These are phyloP conservation scores for Leccinum subtestaceum DNA, from an alignment of 768 basidiomycete genomes.

Conservation along the genomic window DNA sequence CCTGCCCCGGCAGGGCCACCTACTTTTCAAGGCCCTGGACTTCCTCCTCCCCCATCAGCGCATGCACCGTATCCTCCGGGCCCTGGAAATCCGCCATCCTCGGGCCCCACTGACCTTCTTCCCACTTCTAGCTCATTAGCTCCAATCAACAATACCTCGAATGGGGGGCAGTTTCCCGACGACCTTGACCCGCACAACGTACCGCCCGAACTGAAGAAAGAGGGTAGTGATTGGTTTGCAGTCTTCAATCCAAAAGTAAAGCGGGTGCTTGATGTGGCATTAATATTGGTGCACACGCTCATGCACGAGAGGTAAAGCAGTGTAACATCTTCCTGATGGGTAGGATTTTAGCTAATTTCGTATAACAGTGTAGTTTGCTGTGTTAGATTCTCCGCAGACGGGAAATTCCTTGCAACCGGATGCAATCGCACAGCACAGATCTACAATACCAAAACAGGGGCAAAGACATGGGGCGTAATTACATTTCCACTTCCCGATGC, in stretches of 20 bases:
- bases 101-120: conserved; percentile 25
- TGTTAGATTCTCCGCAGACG: conserved; percentile 92
- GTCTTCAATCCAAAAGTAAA: conserved; percentile 83
- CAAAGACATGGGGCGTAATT: conserved; percentile 70
- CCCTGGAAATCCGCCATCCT: conserved; percentile 32
- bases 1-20: conserved; percentile 29
- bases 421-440: conserved; percentile 96
- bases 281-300: conserved; percentile 70
- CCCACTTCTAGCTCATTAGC: conserved; percentile 26
- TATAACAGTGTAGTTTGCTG: conserved; percentile 73
- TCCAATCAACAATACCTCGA: conserved; percentile 27
- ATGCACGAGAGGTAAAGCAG: conserved; percentile 77
- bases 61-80: conserved; percentile 32
- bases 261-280: conserved; percentile 69
- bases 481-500: neutral
- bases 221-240: conserved; percentile 87
- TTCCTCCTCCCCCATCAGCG: conserved; percentile 34
- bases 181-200: conserved; percentile 34
- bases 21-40: conserved; percentile 35
- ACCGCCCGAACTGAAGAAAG: conserved; percentile 42
- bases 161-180: conserved; percentile 33
- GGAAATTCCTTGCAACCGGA: conserved; percentile 89
- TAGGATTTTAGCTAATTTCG: conserved; percentile 8
- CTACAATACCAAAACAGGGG: conserved; percentile 86
- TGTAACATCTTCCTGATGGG: neutral